Base-by-base conservation (phyloP, 1,284 basidiomycete genomes). In the Neotropicomus parvogracilis region DNA sequence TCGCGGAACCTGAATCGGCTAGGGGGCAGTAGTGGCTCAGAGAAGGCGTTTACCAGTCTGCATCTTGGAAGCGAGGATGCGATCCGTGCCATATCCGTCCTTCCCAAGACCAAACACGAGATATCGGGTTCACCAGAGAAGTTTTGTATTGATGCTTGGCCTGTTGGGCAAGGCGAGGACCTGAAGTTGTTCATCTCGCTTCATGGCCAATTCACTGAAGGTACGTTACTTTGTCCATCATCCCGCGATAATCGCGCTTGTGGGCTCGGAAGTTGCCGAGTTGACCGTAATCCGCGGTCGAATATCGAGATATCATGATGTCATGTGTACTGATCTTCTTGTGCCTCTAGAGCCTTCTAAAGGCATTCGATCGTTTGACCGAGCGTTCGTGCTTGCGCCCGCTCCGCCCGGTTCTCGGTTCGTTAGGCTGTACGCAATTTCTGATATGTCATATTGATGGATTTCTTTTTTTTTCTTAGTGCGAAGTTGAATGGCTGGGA, bases 141-240 rank as follows among this genome's bases (percentile, higher is more conserved):
- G 65, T 98, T 97, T 67, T 84, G 84, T 54, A 79, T 97, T 31
- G 95, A 99, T 64, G 83, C 89, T 0, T 95, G 91, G 80, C 85
- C 84, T 5, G 78, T 89, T 37, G 78, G 74, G 46, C 76, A 83
- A 59, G 80, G 82, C 44, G 76, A 79, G 51, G 70, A 71, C 46
- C 75, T 77, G 58, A 78, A 78, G 26, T 70, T 99, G 43, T 84
- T 95, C 59, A 78, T 95, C 54, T 83, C 80, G 46, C 78, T 98
- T 27, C 93, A 98, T 64, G 95, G 95, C 7, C 86, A 98, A 65
- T 97, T 95, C 63, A 77, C 78, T 42, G 95, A 99, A 78, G 74
- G 93, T 93, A 60, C 59, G 84, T 52, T 41, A 31, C 26, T 19
- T 14, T 10, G 4, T n/a, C 14, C 11, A 5, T 26, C 17, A 34